A percentile compares a stretch with the other conserved stretches of the same genome.
These are phyloP conservation scores for Hymenoscyphus fructigenus DNA, from an alignment of 2,329 filamentous ascomycete species.

Conservation along the genomic window DNA sequence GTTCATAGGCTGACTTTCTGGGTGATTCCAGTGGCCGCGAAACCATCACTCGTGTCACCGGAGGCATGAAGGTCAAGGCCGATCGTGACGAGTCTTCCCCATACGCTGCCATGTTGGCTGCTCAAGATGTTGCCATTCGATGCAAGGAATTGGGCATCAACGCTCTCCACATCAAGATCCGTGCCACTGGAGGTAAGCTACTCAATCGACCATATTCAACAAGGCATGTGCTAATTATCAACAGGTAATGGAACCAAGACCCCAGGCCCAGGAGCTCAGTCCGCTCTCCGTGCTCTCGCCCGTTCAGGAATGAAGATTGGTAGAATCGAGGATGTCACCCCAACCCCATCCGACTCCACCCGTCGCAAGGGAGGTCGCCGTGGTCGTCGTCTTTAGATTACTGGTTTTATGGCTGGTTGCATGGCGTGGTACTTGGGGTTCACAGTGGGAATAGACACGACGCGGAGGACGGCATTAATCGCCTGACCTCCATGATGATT, in stretches of 20 bases:
- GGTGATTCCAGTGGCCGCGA: constrained; percentile 90
- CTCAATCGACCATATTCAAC: not conserved
- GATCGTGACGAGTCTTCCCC: constrained; percentile 99
- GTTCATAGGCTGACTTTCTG: constrained; percentile 61
- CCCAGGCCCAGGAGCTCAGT: constrained; percentile 97
- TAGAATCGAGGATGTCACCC: constrained; percentile 99
- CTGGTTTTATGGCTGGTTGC: constrained; percentile 32
- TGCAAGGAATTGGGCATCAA: constrained; percentile 86
- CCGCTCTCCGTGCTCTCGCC: constrained; percentile 95
- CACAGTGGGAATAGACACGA: constrained; percentile 67
- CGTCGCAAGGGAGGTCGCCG: constrained; percentile 99
- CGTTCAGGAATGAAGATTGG: constrained; percentile 99
- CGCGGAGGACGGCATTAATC: constrained; percentile 66
- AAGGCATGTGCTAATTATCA: constrained; percentile 14
- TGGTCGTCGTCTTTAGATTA: constrained; percentile 96
- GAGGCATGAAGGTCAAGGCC: constrained; percentile 99
- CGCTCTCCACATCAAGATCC: constrained; percentile 99
- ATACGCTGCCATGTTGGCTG: constrained; percentile 99
- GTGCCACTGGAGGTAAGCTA: constrained; percentile 85
- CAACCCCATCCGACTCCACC: constrained; percentile 98
- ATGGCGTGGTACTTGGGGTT: constrained; percentile 39
- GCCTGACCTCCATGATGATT: constrained; percentile 60
- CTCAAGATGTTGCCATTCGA: constrained; percentile 92
- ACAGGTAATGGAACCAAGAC: constrained; percentile 99
- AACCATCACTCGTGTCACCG: constrained; percentile 99